Conservation (phyloP, 2,329 filamentous ascomycete genomes). For the Dothistroma pini region DNA sequence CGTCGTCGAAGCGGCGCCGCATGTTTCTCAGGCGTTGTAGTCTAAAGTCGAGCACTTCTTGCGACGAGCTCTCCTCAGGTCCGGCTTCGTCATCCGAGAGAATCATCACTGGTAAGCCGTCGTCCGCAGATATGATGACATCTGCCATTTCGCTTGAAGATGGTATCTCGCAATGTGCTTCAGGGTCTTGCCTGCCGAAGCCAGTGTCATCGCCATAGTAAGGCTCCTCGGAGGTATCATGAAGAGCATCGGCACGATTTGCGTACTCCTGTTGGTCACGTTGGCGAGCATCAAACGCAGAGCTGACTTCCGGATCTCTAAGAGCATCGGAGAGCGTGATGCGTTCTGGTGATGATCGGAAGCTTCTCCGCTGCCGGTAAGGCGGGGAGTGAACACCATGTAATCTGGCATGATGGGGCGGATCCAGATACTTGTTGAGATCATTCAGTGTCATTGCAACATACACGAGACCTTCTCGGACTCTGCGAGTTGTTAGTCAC, state of each 20-base stretch:
- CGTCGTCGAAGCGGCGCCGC: slow-evolving; percentile 29
- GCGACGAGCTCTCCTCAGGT: slow-evolving; percentile 31
- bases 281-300: slow-evolving; percentile 16
- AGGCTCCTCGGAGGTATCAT: slow-evolving; percentile 18
- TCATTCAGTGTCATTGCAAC: slow-evolving; percentile 81
- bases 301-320: slow-evolving; percentile 29
- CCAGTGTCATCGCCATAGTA: slow-evolving; percentile 24
- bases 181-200: slow-evolving; percentile 22
- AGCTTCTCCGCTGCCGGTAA: slow-evolving; percentile 21
- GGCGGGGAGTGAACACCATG: slow-evolving; percentile 26
- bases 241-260: slow-evolving; percentile 15
- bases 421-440: slow-evolving; percentile 51
- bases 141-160: slow-evolving; percentile 16
- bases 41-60: slow-evolving; percentile 34
- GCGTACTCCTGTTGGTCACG: slow-evolving; percentile 13
- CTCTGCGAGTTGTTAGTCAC: slow-evolving; percentile 51
- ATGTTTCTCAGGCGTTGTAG: slow-evolving; percentile 29
- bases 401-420: slow-evolving; percentile 27
- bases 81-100: slow-evolving; percentile 32
- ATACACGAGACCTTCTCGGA: slow-evolving; percentile 90
- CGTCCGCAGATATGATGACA: slow-evolving; percentile 12
- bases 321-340: slow-evolving; percentile 32
- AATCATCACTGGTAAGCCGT: slow-evolving; percentile 25
- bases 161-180: slow-evolving; percentile 29
- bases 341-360: slow-evolving; percentile 28